Base-by-base conservation (phyloP, 345 rosid species). In the Triadica sebifera region DNA sequence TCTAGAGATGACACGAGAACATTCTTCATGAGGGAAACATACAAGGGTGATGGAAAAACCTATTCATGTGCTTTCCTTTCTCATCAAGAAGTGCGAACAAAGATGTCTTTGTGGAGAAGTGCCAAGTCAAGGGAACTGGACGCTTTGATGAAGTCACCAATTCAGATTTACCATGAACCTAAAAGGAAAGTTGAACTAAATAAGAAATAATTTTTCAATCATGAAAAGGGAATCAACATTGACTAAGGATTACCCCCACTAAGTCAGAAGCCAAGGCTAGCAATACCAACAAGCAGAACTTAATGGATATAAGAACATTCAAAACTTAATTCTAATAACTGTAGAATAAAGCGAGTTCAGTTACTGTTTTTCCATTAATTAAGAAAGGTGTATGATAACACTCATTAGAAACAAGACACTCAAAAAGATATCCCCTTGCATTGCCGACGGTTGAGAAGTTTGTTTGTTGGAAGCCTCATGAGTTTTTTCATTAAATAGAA, bases 111-210 rank as follows among this genome's bases (percentile, higher is more conserved):
- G 91, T 89, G 65, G 98, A 93, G 83, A 93, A 92, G 81, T 85
- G 92, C 98, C 98, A 94, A 72, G 95, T 91, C 89, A 94, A 79
- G 15, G 97, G 98, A 75, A 94, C 98, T 4, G 98, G 98, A 12
- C 97, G 97, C 85, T 84, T 87, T 68, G 91, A 82, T 52, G 98
- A 90, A 58, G 91, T 89, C 79, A 92, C 88, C 82, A 94, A 74
- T 86, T 92, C 97, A 25, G 97, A 89, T 83, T 87, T 89, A 73
- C 94, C 93, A 74, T 94, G 98, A 81, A 94, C 93, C 97, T 94
- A 74, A 64, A 71, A 76, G 76, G 46, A 84, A 70, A 77, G 81
- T 29, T 20, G 37, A 75, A 67, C 41, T 66, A 45, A 56, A 66
- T 43, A 41, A 71, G 34, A 58, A 65, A 22, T 78, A 52, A 10